Percentiles rank a stretch among this genome's conserved stretches.
phyloP scores from a whole-genome alignment of 352 stramenopile species.

The Globisporangium radiosum region DNA sequence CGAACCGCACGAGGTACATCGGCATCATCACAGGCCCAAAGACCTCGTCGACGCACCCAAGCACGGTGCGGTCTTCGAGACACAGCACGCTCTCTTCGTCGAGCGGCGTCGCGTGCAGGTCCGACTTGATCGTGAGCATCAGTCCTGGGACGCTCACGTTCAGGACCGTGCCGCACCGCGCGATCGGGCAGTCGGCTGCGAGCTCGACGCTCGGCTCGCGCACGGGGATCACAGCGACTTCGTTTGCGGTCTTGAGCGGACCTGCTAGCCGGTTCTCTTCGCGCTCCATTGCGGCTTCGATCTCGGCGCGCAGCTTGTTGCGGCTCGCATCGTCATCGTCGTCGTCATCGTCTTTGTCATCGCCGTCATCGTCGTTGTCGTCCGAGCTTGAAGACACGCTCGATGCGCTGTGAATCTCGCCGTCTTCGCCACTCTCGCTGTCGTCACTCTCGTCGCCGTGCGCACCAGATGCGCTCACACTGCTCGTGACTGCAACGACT shows the following conservation, averaged over 20 bases:
- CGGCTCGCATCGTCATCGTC: constrained; percentile 23
- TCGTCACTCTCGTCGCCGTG: constrained; percentile 1
- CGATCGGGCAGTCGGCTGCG: constrained; percentile 61
- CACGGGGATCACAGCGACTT: constrained; percentile 46
- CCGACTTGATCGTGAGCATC: constrained; percentile 81
- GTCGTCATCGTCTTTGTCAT: constrained; percentile 6
- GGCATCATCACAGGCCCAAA: constrained; percentile 83
- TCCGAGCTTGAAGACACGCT: constrained; percentile 16
- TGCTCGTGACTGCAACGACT: not conserved
- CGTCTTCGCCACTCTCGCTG: constrained; percentile 10
- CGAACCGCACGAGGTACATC: constrained; percentile 84
- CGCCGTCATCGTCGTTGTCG: constrained; percentile 4
- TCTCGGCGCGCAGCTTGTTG: constrained; percentile 53
- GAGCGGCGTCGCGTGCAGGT: constrained; percentile 44
- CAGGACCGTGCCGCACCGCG: constrained; percentile 54
- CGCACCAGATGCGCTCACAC: not conserved
- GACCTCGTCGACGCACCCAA: constrained; percentile 80
- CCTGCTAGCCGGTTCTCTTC: constrained; percentile 42
- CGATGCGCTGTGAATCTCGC: constrained; percentile 5
- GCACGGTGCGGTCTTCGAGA: constrained; percentile 63
- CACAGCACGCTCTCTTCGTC: constrained; percentile 82
- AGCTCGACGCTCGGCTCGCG: constrained; percentile 67
- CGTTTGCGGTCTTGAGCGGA: constrained; percentile 57
- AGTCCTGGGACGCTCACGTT: constrained; percentile 52
- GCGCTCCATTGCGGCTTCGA: constrained; percentile 72